phyloP scores from a whole-genome alignment of 257 asterid species.

The Nicotiana obtusifolia region DNA sequence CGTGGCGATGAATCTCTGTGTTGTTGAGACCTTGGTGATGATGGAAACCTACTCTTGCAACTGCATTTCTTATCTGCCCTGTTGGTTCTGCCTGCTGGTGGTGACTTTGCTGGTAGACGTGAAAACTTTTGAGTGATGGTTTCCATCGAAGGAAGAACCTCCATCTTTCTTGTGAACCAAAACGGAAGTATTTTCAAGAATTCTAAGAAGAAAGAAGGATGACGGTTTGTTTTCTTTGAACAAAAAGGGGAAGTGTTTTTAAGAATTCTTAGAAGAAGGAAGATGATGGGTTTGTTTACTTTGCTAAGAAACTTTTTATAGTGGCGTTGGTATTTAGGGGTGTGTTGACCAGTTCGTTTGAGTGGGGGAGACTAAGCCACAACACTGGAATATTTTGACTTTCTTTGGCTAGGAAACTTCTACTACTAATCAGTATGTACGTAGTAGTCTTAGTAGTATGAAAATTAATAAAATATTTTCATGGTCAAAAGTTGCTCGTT shows the following conservation, averaged over 20 bases:
- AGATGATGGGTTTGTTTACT: not conserved
- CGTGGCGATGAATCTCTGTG: constrained; percentile 4
- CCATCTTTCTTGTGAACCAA: not conserved
- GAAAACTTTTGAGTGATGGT: not conserved
- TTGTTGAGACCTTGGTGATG: constrained; percentile 1
- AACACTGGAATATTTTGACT: not conserved
- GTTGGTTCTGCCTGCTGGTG: not conserved
- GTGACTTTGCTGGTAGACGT: not conserved
- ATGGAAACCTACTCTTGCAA: not conserved
- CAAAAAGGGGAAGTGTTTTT: not conserved
- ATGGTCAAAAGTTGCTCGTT: too few relatives aligned
- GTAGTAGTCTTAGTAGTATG: too few relatives aligned
- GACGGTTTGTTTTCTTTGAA: not conserved
- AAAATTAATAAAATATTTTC: too few relatives aligned
- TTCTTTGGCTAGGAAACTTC: not conserved
- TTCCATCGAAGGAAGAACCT: not conserved
- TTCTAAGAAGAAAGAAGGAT: not conserved
- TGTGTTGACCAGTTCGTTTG: constrained; percentile 2
- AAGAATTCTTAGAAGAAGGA: not conserved
- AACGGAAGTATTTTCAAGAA: not conserved
- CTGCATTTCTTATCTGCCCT: not conserved
- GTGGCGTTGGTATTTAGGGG: not conserved
- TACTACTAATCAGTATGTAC: not conserved
- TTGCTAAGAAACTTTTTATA: not conserved
- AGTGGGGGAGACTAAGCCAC: not conserved